Evolutionary conservation across 495 filamentous ascomycete genomes (phyloP).

Genomic region (Friedmanniomyces simplex): DNA sequence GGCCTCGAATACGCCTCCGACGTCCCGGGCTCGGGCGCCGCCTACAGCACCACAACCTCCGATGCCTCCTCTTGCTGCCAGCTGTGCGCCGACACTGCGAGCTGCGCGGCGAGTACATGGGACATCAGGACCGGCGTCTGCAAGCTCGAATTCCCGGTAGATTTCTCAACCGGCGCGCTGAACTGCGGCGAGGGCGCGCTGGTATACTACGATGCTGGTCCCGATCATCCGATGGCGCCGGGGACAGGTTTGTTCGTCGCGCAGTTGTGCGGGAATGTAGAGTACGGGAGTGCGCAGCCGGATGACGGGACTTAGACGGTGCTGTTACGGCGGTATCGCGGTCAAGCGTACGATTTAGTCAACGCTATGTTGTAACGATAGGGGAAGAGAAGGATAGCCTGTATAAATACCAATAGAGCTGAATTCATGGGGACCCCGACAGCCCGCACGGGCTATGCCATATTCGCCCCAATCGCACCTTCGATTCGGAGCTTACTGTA

Average conservation of each 20-base stretch:
- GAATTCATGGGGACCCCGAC: no score
- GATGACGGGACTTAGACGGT: constrained; percentile 14
- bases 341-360: no score
- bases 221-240: constrained; percentile 7
- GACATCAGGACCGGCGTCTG: constrained; percentile 10
- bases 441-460: no score
- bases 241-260: constrained; percentile 8
- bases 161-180: background rate
- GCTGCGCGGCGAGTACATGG: constrained; percentile 10
- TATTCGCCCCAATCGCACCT: no score
- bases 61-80: constrained; percentile 12
- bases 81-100: constrained; percentile 8
- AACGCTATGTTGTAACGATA: no score
- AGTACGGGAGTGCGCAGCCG: background rate
- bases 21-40: background rate
- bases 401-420: no score
- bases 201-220: constrained; percentile 11
- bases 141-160: constrained; percentile 8
- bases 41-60: background rate
- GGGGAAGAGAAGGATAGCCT: no score
- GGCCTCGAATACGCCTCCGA: constrained; percentile 12
- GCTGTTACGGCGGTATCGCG: no score
- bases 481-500: no score
- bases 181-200: constrained; percentile 6
- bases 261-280: constrained; percentile 9